Conservation (phyloP, 805 yeast species). For the Zygoascus bituminiphila region DNA sequence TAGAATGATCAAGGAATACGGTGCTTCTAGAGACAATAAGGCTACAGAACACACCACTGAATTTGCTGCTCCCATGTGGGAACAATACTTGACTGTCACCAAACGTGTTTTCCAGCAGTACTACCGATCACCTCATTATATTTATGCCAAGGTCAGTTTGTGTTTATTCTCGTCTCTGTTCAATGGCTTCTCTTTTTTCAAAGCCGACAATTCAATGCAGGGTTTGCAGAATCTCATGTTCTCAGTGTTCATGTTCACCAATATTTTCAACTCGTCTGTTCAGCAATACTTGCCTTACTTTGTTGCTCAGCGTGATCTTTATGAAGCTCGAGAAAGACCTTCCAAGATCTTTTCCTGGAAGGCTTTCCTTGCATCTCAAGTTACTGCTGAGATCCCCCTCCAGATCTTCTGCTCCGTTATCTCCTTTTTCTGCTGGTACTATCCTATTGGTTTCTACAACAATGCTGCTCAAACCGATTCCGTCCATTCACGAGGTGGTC, state of each 20-base stretch:
- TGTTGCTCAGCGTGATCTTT: constrained; percentile 50
- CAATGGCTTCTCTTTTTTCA: constrained; percentile 63
- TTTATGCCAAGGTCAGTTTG: constrained; percentile 49
- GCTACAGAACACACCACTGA: constrained; percentile 12
- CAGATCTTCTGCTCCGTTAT: constrained; percentile 54
- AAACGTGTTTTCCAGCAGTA: constrained; percentile 50
- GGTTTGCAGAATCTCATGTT: constrained; percentile 81
- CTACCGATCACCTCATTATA: constrained; percentile 56
- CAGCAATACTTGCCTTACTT: constrained; percentile 59
- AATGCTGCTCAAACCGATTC: constrained; percentile 47
- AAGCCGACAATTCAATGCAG: constrained; percentile 52
- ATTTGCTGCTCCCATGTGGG: constrained; percentile 38
- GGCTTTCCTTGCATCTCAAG: constrained; percentile 53
- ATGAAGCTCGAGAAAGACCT: constrained; percentile 67
- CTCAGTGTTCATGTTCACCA: constrained; percentile 59
- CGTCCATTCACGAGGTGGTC: constrained; percentile 35
- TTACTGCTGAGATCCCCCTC: constrained; percentile 62
- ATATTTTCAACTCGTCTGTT: constrained; percentile 45
- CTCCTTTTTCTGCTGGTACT: constrained; percentile 52
- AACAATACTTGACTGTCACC: constrained; percentile 40
- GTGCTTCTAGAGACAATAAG: constrained; percentile 34
- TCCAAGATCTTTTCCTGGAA: constrained; percentile 64
- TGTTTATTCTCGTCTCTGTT: constrained; percentile 47
- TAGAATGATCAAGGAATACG: constrained; percentile 53
- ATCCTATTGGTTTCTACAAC: constrained; percentile 57